A percentile compares a stretch with the other conserved stretches of the same genome.
Evolutionary conservation across 495 filamentous ascomycete species (phyloP).

Genomic region (Lasiosphaeris hirsuta): DNA sequence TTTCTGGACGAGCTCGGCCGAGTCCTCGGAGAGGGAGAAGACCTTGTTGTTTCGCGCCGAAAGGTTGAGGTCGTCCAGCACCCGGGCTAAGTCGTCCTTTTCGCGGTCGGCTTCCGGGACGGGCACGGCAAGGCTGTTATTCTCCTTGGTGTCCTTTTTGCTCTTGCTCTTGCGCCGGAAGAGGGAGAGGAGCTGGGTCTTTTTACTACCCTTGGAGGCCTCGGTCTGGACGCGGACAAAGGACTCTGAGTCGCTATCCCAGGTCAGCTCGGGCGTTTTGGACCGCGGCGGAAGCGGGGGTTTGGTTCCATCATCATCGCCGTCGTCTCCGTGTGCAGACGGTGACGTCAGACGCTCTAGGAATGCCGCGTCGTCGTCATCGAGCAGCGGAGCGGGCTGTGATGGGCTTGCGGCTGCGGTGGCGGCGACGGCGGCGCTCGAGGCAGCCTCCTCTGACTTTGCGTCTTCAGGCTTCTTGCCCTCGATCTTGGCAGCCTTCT

Average conservation of each 20-base stretch:
- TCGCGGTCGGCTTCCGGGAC: slow-evolving; percentile 51
- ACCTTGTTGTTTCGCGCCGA: slow-evolving; percentile 70
- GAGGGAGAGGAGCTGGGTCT: background rate
- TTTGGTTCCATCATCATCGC: slow-evolving; percentile 33
- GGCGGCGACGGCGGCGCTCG: background rate
- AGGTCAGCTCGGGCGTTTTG: slow-evolving; percentile 42
- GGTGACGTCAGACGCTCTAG: slow-evolving; percentile 40
- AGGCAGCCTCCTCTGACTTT: slow-evolving; percentile 16
- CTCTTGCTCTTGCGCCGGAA: background rate
- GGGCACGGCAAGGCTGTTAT: slow-evolving; percentile 27
- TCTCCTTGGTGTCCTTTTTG: slow-evolving; percentile 14
- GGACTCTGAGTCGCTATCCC: slow-evolving; percentile 38
- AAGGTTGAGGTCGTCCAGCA: slow-evolving; percentile 78
- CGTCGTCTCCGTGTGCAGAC: slow-evolving; percentile 11
- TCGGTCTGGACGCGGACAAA: slow-evolving; percentile 21
- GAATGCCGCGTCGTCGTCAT: slow-evolving; percentile 43
- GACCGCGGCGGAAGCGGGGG: slow-evolving; percentile 42
- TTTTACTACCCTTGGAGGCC: slow-evolving; percentile 15
- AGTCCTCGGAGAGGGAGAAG: slow-evolving; percentile 74
- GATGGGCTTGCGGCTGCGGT: background rate
- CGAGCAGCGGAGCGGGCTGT: slow-evolving; percentile 30
- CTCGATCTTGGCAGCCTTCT: slow-evolving; percentile 32
- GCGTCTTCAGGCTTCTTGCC: slow-evolving; percentile 21
- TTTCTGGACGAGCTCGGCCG: slow-evolving; percentile 70
- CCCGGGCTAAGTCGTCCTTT: slow-evolving; percentile 67